These are phyloP conservation scores for Lepiota venenata DNA, from an alignment of 768 basidiomycete species.

Conservation along the genomic window DNA sequence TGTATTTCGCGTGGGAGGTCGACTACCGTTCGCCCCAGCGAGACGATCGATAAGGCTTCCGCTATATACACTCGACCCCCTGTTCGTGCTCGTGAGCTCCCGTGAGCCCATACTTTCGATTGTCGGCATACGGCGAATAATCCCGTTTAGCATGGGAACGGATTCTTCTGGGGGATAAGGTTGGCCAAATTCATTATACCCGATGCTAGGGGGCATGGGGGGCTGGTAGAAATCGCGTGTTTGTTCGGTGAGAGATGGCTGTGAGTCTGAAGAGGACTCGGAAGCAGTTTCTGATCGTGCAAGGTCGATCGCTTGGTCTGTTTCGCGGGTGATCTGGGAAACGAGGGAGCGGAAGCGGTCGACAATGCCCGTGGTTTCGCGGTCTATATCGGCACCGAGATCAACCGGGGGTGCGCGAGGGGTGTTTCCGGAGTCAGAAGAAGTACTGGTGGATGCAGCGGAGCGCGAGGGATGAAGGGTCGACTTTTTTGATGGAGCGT, in stretches of 20 bases:
- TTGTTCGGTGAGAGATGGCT: slow-evolving; percentile 14
- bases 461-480: slow-evolving; percentile 5
- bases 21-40: slow-evolving; percentile 21
- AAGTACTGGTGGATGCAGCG: not conserved
- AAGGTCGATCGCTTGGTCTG: slow-evolving; percentile 42
- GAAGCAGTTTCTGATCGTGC: slow-evolving; percentile 27
- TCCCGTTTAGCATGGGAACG: slow-evolving; percentile 59
- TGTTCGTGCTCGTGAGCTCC: slow-evolving; percentile 40
- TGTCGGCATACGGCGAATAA: slow-evolving; percentile 74
- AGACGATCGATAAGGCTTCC: slow-evolving; percentile 13
- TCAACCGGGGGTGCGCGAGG: slow-evolving; percentile 2
- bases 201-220: slow-evolving; percentile 27
- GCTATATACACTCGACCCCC: slow-evolving; percentile 18
- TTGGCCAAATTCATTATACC: slow-evolving; percentile 46
- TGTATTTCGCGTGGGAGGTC: slow-evolving; percentile 38
- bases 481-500: slow-evolving; percentile 8
- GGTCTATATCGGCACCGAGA: slow-evolving; percentile 23
- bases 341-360: slow-evolving; percentile 51
- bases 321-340: slow-evolving; percentile 47
- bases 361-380: slow-evolving; percentile 38
- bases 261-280: slow-evolving; percentile 6
- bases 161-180: slow-evolving; percentile 47
- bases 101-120: slow-evolving; percentile 75
- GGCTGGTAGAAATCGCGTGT: slow-evolving; percentile 26
- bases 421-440: not conserved